Conservation (phyloP, 2,329 filamentous ascomycete genomes). For the Apiospora kogelbergensis region DNA sequence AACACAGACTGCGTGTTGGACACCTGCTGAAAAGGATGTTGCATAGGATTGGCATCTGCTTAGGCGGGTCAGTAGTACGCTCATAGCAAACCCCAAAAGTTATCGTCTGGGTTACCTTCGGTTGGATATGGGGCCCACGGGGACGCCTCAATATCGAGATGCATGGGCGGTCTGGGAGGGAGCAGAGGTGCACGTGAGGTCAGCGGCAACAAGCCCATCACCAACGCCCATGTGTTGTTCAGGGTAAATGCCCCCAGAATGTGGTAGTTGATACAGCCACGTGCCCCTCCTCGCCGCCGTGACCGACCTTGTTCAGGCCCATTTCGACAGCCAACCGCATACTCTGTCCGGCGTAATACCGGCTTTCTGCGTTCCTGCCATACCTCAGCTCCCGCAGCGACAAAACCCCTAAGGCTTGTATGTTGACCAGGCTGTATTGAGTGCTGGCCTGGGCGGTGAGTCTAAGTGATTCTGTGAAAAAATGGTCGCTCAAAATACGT, state of each 20-base stretch:
- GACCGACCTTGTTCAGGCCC: slow-evolving; percentile 55
- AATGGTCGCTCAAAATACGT: slow-evolving; percentile 57
- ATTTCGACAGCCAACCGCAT: slow-evolving; percentile 72
- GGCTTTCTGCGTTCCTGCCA: slow-evolving; percentile 70
- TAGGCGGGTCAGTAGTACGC: too few species aligned
- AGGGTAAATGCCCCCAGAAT: slow-evolving; percentile 62
- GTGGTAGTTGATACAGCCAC: slow-evolving; percentile 57
- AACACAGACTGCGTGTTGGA: slow-evolving; percentile 69
- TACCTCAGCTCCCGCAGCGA: slow-evolving; percentile 72
- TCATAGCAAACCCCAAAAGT: slow-evolving; percentile 41
- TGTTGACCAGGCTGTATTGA: slow-evolving; percentile 65
- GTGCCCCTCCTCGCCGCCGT: slow-evolving; percentile 50
- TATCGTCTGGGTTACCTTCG: too few species aligned
- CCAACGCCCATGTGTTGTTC: slow-evolving; percentile 66
- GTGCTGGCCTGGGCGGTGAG: slow-evolving; percentile 58
- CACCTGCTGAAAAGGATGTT: too few species aligned
- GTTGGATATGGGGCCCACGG: too few species aligned
- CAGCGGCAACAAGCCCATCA: slow-evolving; percentile 44
- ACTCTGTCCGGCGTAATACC: slow-evolving; percentile 71
- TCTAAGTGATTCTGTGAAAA: slow-evolving; percentile 67
- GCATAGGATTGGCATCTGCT: too few species aligned
- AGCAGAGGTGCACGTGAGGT: not conserved
- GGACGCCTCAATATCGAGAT: too few species aligned
- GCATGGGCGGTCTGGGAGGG: too few species aligned
- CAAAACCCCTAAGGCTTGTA: slow-evolving; percentile 78